Base-by-base conservation (phyloP, 208 protist species). In the Acanthamoeba quina region DNA sequence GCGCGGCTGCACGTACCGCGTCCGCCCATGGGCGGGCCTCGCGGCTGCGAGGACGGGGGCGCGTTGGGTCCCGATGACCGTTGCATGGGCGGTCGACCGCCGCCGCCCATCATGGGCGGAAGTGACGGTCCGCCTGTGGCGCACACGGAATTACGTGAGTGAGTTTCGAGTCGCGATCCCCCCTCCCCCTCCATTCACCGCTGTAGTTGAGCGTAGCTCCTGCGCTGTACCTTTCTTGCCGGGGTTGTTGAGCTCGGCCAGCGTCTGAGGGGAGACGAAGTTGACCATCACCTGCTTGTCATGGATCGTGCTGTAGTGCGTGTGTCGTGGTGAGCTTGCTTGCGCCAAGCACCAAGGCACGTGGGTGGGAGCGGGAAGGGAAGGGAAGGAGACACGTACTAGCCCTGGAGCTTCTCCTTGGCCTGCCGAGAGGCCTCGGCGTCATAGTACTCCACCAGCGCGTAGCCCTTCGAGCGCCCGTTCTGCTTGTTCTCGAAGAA, bases 401-500 rank as follows among this genome's bases (percentile, higher is more conserved):
- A 64, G 58, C 70, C 70, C 41, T 78, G 70, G 9, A 78, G 70
- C 70, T 78, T 78, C 9, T 78, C 70, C 41, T 49, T 49, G 41
- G 34, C 29, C 34, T 37, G 34, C 17, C 70, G 70, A 3, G 70
- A 37, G 70, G 70, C 70, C 41, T 37, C 70, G 41, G 29, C 34
- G 70, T 78, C 70, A 17, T 78, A 78, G 26, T 31, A 78, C 70
- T 78, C 70, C 11, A 78, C 70, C 15, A 78, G 29, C 10, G 70
- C 70, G 41, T 78, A 78, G 41, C 70, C 70, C 41, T 78, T 78
- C 15, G 70, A 78, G 11, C 41, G 29, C 11, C 70, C 70, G 70
- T 78, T 78, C 34, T 47, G 29, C 41, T 78, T 78, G 70, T 78
- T 78, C 70, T 78, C 70, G 29, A 24, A 37, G 41, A 78, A 78